These are phyloP conservation scores for Rhizoclosmatium sp. DNA, from an alignment of 192 early-diverging fungal species.

Conservation along the genomic window DNA sequence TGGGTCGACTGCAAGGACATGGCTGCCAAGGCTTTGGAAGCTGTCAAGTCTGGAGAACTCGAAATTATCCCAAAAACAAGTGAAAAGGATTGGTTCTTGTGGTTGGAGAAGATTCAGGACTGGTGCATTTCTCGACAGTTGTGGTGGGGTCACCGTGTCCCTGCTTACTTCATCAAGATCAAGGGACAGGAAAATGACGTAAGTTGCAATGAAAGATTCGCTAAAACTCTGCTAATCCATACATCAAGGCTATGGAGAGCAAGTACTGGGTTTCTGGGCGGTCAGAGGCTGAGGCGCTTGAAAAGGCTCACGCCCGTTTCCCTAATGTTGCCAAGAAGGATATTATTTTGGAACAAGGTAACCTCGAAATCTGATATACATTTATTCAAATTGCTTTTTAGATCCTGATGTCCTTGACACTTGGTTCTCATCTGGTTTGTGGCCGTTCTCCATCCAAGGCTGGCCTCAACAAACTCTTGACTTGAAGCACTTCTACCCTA, in stretches of 20 bases:
- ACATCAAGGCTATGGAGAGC: constrained; percentile 60
- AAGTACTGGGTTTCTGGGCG: constrained; percentile 90
- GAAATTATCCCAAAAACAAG: constrained; percentile 84
- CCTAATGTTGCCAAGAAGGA: constrained; percentile 65
- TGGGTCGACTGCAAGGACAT: constrained; percentile 93
- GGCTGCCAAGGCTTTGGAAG: constrained; percentile 81
- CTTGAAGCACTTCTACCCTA: constrained; percentile 88
- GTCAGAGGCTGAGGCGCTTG: constrained; percentile 75
- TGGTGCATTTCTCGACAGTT: constrained; percentile 99
- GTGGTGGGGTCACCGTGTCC: constrained; percentile 99
- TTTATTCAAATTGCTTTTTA: constrained; percentile 8
- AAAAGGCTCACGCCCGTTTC: constrained; percentile 81
- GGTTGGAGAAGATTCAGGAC: constrained; percentile 95
- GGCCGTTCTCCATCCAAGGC: constrained; percentile 97
- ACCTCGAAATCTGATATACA: not conserved
- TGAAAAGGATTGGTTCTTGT: constrained; percentile 95
- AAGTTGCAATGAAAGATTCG: constrained; percentile 12
- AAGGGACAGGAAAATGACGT: constrained; percentile 50
- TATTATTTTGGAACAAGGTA: constrained; percentile 85
- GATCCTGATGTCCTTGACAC: constrained; percentile 98
- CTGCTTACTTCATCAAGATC: constrained; percentile 93
- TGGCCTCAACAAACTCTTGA: constrained; percentile 95
- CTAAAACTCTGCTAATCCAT: not conserved
- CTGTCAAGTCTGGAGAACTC: constrained; percentile 81
- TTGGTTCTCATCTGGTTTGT: constrained; percentile 98